Percentiles rank a stretch among this genome's conserved stretches.
phyloP scores from a whole-genome alignment of 2,329 filamentous ascomycete species.

The Talaromyces sp. region DNA sequence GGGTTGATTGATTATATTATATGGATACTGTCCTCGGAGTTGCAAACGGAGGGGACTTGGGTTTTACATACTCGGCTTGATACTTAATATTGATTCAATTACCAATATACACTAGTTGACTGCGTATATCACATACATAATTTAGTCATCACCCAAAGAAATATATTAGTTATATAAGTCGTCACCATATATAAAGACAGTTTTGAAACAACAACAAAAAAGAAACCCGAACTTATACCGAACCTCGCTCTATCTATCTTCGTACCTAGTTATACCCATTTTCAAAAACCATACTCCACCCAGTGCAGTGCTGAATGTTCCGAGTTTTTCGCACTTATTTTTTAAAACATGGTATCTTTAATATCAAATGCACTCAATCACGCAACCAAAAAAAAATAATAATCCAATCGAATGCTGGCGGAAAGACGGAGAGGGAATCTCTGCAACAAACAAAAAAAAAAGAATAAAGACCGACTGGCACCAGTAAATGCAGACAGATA shows the following conservation, averaged over 20 bases:
- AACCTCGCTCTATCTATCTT: not conserved
- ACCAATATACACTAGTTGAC: not conserved
- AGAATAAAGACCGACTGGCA: not conserved
- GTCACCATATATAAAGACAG: not conserved
- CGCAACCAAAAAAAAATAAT: slow-evolving; percentile 14
- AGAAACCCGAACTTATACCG: not conserved
- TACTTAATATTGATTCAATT: not conserved
- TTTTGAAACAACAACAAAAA: not conserved
- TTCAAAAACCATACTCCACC: slow-evolving; percentile 2
- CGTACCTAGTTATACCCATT: not conserved
- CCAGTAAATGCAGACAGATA: slow-evolving; percentile 17
- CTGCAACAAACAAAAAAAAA: slow-evolving; percentile 4
- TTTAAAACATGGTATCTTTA: slow-evolving; percentile 3
- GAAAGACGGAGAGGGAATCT: slow-evolving; percentile 5
- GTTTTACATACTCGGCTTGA: not conserved
- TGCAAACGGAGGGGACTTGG: not conserved
- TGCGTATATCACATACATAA: not conserved
- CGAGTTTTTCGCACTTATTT: not conserved
- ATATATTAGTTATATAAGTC: not conserved
- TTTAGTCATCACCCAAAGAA: not conserved
- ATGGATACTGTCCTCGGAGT: not conserved
- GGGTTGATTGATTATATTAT: not conserved
- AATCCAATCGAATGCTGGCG: slow-evolving; percentile 17
- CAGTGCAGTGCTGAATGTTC: slow-evolving; percentile 3
- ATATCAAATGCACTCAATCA: not conserved